phyloP scores from a whole-genome alignment of 176 grass and related monocot species.

The Carex pumila region DNA sequence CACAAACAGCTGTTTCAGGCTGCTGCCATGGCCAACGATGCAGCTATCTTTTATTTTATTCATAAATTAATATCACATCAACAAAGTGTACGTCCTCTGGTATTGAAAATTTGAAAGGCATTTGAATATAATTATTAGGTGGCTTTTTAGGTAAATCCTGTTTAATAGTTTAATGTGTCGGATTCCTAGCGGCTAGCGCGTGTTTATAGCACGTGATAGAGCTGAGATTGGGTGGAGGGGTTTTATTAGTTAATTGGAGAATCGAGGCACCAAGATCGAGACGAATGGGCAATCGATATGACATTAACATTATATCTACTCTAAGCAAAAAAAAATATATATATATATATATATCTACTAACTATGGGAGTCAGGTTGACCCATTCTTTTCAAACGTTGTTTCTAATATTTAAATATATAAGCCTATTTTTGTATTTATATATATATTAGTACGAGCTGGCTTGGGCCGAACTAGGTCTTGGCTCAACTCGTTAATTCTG shows the following conservation, averaged over 20 bases:
- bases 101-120: too few species aligned
- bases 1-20: not conserved
- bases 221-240: not conserved
- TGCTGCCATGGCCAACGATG: not conserved
- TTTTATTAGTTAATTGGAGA: not conserved
- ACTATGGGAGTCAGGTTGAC: not conserved
- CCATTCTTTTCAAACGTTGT: not conserved
- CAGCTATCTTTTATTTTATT: not conserved
- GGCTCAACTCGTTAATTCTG: too few species aligned
- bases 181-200: not conserved
- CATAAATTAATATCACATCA: not conserved
- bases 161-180: not conserved
- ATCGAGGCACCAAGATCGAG: not conserved
- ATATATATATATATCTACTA: too few species aligned
- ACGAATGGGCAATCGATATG: not conserved
- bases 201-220: slow-evolving; percentile 17
- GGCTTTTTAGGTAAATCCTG: slow-evolving; percentile 11
- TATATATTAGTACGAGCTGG: too few species aligned
- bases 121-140: slow-evolving; percentile 16
- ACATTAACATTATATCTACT: not conserved
- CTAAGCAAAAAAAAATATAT: too few species aligned
- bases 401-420: not conserved
- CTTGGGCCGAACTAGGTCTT: too few species aligned
- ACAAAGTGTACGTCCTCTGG: not conserved
- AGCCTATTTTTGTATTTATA: too few species aligned